These are phyloP conservation scores for Tirmania nivea DNA, from an alignment of 495 filamentous ascomycete species.

Conservation along the genomic window DNA sequence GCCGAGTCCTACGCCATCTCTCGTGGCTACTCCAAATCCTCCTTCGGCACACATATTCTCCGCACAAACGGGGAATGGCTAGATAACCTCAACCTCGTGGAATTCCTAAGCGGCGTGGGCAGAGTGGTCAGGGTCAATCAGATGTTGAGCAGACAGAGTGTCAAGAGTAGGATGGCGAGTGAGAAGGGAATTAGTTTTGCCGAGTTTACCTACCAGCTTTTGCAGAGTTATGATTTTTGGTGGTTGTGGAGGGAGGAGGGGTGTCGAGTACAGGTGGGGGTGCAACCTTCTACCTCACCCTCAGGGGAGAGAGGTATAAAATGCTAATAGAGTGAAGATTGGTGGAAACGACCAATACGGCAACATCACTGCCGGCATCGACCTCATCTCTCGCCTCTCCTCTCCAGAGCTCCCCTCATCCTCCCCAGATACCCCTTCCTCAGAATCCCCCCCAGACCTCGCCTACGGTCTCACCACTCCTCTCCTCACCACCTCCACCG, in stretches of 20 bases:
- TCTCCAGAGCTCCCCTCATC: not conserved
- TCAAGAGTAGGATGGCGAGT: constrained; percentile 55
- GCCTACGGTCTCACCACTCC: constrained; percentile 75
- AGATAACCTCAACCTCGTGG: constrained; percentile 41
- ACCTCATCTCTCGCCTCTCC: constrained; percentile 32
- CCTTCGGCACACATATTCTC: constrained; percentile 41
- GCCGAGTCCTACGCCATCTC: constrained; percentile 39
- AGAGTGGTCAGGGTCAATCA: constrained; percentile 49
- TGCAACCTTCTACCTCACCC: too few species aligned
- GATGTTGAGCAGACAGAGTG: constrained; percentile 78
- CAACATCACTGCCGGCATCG: constrained; percentile 82
- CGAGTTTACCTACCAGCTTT: constrained; percentile 78
- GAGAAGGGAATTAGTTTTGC: constrained; percentile 83
- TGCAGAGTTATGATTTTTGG: constrained; percentile 98
- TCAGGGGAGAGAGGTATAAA: too few species aligned
- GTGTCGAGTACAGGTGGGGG: constrained; percentile 15
- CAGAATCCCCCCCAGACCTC: constrained; percentile 24
- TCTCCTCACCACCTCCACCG: constrained; percentile 61
- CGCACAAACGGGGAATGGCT: constrained; percentile 68
- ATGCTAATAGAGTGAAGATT: constrained; percentile 32
- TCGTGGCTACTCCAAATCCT: constrained; percentile 38
- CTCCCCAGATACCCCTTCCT: too few species aligned
- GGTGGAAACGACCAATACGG: constrained; percentile 92
- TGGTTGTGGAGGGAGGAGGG: constrained; percentile 40
- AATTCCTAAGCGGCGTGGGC: constrained; percentile 52